Base-by-base conservation (phyloP, 257 asterid species). In the Cordia subcordata region DNA sequence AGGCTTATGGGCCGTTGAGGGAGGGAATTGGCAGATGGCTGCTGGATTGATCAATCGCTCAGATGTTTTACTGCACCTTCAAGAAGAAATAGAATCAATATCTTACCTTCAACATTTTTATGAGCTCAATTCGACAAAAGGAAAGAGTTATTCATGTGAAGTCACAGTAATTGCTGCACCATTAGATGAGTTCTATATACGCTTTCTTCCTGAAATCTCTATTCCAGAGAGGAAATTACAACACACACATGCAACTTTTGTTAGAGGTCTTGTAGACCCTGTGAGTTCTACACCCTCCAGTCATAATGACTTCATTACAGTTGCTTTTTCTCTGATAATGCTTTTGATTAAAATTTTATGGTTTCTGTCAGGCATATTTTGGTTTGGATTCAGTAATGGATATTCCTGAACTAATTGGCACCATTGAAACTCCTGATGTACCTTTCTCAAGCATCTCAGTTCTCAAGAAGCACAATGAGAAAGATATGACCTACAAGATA, bases 21-120 rank as follows among this genome's bases (percentile, higher is more conserved):
- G 88, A 60, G 97, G 99, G 58, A 93, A 93, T 82, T 83, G 95
- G 94, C 96, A 89, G 76, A 80, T 93, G 97, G 99, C 97, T 46
- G 91, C 94, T 64, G 86, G 89, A 40, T 69, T 93, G 53, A 84
- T 89, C 63, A 79, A 83, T 70, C 72, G 66, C 55, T 93, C 99
- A 35, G 69, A 83, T 61, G 94, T 83, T 60, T 65, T 55, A 5
- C 75, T 93, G 72, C 94, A 86, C 62, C 95, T 89, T 69, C 63
- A 79, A 50, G 96, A 89, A 84, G 96, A 86, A 77, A 85, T 93
- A 64, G 77, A 78, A 33, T 89, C 99, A 11, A 39, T 93, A 62
- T 86, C 91, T 65, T 68, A 77, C 75, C 64, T 73, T 12, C 86
- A 82, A 60, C 72, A 77, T 71, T 65, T 51, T 39, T 93, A 93